Base-by-base conservation (phyloP, 225 moss, liverwort and hornwort species). In the Marchantia paleacea region DNA sequence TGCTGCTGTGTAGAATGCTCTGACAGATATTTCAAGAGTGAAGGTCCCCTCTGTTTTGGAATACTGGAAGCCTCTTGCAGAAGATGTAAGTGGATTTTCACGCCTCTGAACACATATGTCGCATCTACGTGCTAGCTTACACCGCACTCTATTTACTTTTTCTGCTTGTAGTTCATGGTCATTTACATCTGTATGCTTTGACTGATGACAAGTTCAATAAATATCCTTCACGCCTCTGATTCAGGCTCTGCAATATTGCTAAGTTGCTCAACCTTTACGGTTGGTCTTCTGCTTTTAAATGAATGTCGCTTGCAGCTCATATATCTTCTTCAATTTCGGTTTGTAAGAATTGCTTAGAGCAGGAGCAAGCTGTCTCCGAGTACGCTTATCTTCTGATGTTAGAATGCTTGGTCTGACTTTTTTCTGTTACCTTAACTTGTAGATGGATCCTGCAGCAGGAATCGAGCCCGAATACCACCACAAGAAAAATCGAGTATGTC, bases 381-480 rank as follows among this genome's bases (percentile, higher is more conserved):
- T 39, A 39, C 39, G 2, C 39, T 39, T 39, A 39, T 39, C 2
- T 39, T 39, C 39, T 39, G 39, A 39, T 39, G 49, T 51, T 72
- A 0, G 22, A 52, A 0, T 7, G 51, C 31, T 18, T 51, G 20
- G 19, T 72, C 72, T 72, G 72, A 72, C 11, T 19, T 70, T 48
- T 70, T 26, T 74, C 55, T 29, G 12, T 26, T 24, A 15, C 74
- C 29, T 29, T 39, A 55, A 75, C 13, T 39, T 80, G 80, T 58
- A 88, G 87, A 81, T 99, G 90, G 99, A 99, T 83, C 99, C 99
- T 75, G 89, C 94, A 74, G 93, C 99, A 50, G 95, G 95, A 51
- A 99, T 99, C 72, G 99, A 99, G 80, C 94, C 94, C 70, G 99
- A 95, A 78, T 99, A 94, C 73, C 91, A 91, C 88, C 99, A 92